phyloP scores from a whole-genome alignment of 257 asterid species.

The Solanum bukasovii region DNA sequence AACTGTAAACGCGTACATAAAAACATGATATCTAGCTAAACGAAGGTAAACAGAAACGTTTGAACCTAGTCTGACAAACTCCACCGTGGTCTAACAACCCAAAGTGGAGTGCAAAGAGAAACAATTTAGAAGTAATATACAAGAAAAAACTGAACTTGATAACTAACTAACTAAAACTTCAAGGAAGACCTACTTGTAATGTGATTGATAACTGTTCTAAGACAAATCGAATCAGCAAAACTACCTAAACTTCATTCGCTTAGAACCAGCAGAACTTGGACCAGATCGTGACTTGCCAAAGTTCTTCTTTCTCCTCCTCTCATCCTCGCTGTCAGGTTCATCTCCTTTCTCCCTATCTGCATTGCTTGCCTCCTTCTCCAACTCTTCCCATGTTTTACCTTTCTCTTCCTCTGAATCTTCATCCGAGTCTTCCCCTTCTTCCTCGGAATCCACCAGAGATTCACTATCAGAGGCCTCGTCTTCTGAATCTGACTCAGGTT shows the following conservation, averaged over 20 bases:
- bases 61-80: neutral
- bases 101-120: neutral
- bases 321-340: conserved; percentile 20
- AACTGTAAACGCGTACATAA: neutral
- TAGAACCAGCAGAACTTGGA: neutral
- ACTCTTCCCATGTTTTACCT: conserved; percentile 22
- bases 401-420: conserved; percentile 8
- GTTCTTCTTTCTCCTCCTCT: conserved; percentile 18
- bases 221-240: neutral
- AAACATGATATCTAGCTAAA: neutral
- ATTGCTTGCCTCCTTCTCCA: conserved; percentile 15
- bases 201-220: neutral
- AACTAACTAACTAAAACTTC: neutral
- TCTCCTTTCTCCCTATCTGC: conserved; percentile 17
- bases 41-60: neutral
- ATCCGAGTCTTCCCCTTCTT: conserved; percentile 8
- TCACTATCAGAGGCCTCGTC: conserved; percentile 17
- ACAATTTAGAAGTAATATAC: neutral
- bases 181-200: neutral
- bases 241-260: neutral
- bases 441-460: conserved; percentile 14
- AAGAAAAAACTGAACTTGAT: neutral
- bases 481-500: conserved; percentile 15
- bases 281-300: conserved; percentile 4
- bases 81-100: neutral